Conservation (phyloP, 1,284 basidiomycete genomes). For the Vanrija humicola region DNA sequence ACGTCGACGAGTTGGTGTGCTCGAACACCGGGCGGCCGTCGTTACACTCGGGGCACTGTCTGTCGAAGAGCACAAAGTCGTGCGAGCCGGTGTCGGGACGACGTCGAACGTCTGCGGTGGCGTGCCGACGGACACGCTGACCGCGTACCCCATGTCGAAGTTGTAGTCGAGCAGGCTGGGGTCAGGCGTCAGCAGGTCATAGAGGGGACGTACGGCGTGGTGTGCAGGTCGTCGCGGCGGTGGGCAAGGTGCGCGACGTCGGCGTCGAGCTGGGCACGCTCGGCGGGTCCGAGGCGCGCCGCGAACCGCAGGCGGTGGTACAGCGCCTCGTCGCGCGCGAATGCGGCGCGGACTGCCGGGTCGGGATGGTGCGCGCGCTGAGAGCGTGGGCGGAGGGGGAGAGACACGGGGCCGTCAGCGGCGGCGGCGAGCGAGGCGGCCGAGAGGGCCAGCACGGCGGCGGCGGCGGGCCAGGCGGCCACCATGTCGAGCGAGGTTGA, state of each 20-base stretch:
- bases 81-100: constrained; percentile 77
- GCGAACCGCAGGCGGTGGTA: constrained; percentile 29
- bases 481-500: too few relatives aligned
- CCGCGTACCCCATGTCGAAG: constrained; percentile 21
- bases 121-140: constrained; percentile 25
- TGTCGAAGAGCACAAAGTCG: constrained; percentile 87
- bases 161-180: constrained; percentile 1
- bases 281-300: constrained; percentile 18
- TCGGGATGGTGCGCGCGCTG: constrained; percentile 29
- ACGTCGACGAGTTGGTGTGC: constrained; percentile 14
- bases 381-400: background rate
- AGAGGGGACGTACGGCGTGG: background rate
- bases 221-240: background rate
- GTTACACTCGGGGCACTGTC: constrained; percentile 1
- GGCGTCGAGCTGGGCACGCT: constrained; percentile 14
- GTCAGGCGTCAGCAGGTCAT: background rate
- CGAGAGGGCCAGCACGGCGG: too few relatives aligned
- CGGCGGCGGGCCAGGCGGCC: too few relatives aligned
- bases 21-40: constrained; percentile 19
- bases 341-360: constrained; percentile 24
- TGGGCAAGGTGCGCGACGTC: constrained; percentile 7
- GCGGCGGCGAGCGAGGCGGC: too few relatives aligned
- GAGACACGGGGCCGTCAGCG: too few relatives aligned
- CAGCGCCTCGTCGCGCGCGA: constrained; percentile 27
- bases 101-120: constrained; percentile 83